Evolutionary conservation across 2,329 filamentous ascomycete genomes (phyloP), one percentile per base, ranked within the genome.

Genomic region (Aspergillus intermedius): DNA sequence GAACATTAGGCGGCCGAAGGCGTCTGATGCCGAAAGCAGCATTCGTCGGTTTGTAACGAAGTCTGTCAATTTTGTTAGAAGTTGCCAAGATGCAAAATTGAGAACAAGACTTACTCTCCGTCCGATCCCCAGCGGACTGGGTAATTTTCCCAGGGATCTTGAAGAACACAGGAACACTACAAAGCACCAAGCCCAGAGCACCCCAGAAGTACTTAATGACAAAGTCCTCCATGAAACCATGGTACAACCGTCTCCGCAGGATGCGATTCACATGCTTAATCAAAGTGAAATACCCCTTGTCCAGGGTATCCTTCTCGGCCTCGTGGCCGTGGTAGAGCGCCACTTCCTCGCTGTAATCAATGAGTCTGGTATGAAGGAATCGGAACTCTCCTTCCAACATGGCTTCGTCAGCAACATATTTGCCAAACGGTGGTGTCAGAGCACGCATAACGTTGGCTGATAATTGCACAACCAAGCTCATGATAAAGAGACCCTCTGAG

Each of bases 181-280:
- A 98, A 8, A 98, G 82, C 54, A 95, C 70, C 55, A 98, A 78
- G 1, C 93, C 93, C 40, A 98, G 70, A 2, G 93, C 91, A 37
- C 93, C 93, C 93, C 93, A 98, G 71, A 97, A 93, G 67, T 98
- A 98, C 70, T 98, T 98, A 71, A 98, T 95, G 49, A 97, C 89
- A 69, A 96, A 98, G 68, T 98, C 93, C 67, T 98, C 93, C 91
- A 97, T 96, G 62, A 98, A 86, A n/a, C 91, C 91, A 67, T 98
- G 91, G 68, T 97, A 97, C 67, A 98, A 87, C 44, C 93, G 82
- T 53, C 88, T 79, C 35, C 91, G 81, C 53, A 98, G 73, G 56
- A 97, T 96, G 63, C 95, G 85, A 69, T 98, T 98, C 65, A 98
- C 91, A 71, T 98, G 93, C 72, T 96, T 97, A 74, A 98, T 98